A percentile compares a stretch with the other conserved stretches of the same genome.
These are phyloP conservation scores for Ascocoryne sarcoides DNA, from an alignment of 2,329 filamentous ascomycete species.

Conservation along the genomic window DNA sequence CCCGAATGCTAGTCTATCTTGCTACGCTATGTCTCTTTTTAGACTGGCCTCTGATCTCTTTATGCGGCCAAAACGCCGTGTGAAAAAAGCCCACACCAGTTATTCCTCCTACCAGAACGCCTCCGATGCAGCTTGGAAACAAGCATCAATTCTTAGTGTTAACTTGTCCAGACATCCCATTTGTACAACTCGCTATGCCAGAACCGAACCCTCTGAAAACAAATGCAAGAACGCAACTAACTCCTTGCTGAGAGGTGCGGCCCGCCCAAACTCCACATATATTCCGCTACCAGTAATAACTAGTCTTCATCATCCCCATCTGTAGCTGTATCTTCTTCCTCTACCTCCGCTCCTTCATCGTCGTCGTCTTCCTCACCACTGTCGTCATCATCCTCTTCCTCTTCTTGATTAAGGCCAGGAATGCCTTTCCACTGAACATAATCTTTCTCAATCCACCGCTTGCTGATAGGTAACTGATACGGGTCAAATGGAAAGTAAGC, in stretches of 20 bases:
- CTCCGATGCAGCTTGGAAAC: too few relatives aligned
- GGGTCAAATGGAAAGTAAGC: constrained; percentile 97
- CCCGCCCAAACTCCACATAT: not conserved
- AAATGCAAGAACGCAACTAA: constrained; percentile 4
- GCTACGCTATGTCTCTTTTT: too few relatives aligned
- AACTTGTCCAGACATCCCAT: not conserved
- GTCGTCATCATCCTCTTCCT: constrained; percentile 38
- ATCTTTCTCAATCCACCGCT: constrained; percentile 76
- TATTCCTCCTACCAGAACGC: too few relatives aligned
- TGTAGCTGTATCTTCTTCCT: constrained; percentile 20
- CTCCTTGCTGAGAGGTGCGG: not conserved
- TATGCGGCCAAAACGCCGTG: too few relatives aligned
- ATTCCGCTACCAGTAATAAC: too few relatives aligned
- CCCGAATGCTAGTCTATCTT: too few relatives aligned
- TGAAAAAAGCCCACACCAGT: too few relatives aligned
- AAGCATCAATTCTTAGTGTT: not conserved
- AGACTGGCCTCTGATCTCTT: too few relatives aligned
- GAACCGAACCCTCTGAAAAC: not conserved
- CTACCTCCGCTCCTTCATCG: constrained; percentile 11
- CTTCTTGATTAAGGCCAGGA: constrained; percentile 53
- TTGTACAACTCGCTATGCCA: constrained; percentile 1
- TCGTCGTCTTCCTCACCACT: constrained; percentile 21
- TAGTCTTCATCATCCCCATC: constrained; percentile 20
- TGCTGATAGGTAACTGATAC: constrained; percentile 81
- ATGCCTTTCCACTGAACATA: constrained; percentile 76